Percentiles rank a stretch among this genome's conserved stretches.
phyloP scores from a whole-genome alignment of 78 protist genomes.

The Dictyostelium brefeldianum region DNA sequence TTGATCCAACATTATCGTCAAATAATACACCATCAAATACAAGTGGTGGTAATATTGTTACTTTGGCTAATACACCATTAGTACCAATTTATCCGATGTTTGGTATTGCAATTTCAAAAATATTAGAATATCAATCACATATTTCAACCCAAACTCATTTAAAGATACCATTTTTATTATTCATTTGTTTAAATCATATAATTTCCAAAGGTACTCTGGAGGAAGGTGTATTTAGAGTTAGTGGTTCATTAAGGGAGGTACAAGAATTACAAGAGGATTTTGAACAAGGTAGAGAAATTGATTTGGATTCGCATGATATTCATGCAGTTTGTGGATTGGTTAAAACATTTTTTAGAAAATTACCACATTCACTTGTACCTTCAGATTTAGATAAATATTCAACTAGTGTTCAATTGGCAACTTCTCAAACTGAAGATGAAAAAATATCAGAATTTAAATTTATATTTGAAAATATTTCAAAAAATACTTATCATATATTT shows the following conservation, averaged over 20 bases:
- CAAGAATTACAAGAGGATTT: not conserved
- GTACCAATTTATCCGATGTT: conserved; percentile 32
- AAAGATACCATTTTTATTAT: conserved; percentile 39
- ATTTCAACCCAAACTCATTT: not conserved
- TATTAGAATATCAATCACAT: conserved; percentile 34
- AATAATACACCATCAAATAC: conserved; percentile 1
- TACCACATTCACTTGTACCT: conserved; percentile 13
- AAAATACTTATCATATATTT: not conserved
- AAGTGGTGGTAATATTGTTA: too few species aligned
- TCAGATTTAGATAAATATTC: conserved; percentile 57
- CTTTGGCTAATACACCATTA: too few species aligned
- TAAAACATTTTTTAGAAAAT: conserved; percentile 61
- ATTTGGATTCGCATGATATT: conserved; percentile 49
- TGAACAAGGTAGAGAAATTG: conserved; percentile 48
- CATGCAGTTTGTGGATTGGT: conserved; percentile 64
- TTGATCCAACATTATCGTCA: not conserved
- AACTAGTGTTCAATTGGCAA: conserved; percentile 44
- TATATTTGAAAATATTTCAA: conserved; percentile 58
- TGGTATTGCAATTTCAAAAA: conserved; percentile 30
- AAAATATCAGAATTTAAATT: conserved; percentile 61
- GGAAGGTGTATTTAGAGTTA: conserved; percentile 56
- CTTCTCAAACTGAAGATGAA: conserved; percentile 64
- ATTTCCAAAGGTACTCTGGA: conserved; percentile 15
- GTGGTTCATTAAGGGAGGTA: conserved; percentile 50
- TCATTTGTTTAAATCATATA: conserved; percentile 32